Evolutionary conservation across 108 stramenopile genomes (phyloP).

Genomic region (Cylindrotheca fusiformis): DNA sequence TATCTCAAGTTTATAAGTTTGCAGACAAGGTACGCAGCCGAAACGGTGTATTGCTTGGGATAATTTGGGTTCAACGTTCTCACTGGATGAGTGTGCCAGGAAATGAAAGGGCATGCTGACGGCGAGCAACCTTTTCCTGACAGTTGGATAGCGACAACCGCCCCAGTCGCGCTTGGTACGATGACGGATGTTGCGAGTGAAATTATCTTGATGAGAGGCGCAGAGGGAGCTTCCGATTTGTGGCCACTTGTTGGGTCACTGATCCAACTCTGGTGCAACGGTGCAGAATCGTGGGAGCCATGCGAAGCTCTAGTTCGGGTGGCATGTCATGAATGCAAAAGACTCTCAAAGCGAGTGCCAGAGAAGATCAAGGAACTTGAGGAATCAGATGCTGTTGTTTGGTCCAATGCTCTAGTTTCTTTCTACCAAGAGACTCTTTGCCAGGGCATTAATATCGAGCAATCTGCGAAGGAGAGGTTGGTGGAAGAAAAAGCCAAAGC

Average conservation of each 20-base stretch:
- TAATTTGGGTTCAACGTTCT: not conserved
- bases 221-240: slow-evolving; percentile 46
- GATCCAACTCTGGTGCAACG: slow-evolving; percentile 58
- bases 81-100: slow-evolving; percentile 1
- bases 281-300: slow-evolving; percentile 60
- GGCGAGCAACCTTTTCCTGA: slow-evolving; percentile 78
- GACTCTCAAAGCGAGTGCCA: slow-evolving; percentile 43
- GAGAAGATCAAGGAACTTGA: slow-evolving; percentile 24
- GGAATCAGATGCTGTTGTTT: slow-evolving; percentile 25
- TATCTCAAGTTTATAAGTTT: slow-evolving; percentile 68
- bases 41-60: not conserved
- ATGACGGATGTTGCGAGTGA: slow-evolving; percentile 67
- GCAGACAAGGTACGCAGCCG: slow-evolving; percentile 44
- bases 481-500: slow-evolving; percentile 26
- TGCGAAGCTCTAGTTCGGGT: slow-evolving; percentile 84
- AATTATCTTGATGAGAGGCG: slow-evolving; percentile 41
- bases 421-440: slow-evolving; percentile 41
- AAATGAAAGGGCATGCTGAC: slow-evolving; percentile 6
- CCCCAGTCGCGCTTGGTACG: slow-evolving; percentile 72
- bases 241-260: slow-evolving; percentile 58
- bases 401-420: slow-evolving; percentile 43
- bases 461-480: slow-evolving; percentile 28
- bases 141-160: slow-evolving; percentile 89
- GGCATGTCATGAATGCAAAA: slow-evolving; percentile 56
- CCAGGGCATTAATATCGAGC: slow-evolving; percentile 38